Percentiles rank a stretch among this genome's conserved stretches.
These are phyloP conservation scores for Schrenkiella parvula DNA, from an alignment of 345 rosid genomes.

Conservation along the genomic window DNA sequence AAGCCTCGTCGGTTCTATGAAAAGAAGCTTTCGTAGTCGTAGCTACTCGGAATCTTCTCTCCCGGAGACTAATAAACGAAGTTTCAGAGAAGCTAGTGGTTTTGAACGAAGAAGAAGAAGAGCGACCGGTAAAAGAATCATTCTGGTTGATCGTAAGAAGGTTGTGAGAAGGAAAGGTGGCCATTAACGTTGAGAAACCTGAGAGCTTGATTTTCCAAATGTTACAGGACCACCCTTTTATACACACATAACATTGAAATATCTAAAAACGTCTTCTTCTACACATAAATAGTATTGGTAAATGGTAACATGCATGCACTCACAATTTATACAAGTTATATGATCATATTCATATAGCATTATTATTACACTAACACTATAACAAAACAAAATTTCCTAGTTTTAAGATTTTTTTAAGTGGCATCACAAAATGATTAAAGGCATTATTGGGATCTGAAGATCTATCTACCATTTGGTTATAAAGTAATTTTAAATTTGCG, in stretches of 20 bases:
- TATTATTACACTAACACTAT: background rate
- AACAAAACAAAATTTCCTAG: no score
- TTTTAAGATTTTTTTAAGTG: background rate
- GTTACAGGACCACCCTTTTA: background rate
- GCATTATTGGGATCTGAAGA: background rate
- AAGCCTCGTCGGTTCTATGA: conserved; percentile 34
- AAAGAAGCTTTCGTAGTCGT: conserved; percentile 28
- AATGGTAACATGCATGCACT: background rate
- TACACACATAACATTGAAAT: background rate
- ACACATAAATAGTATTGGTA: background rate
- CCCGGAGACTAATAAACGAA: background rate
- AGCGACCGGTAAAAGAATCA: background rate
- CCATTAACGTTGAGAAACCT: conserved; percentile 40
- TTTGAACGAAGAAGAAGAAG: background rate
- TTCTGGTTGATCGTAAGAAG: conserved; percentile 18
- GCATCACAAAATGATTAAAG: background rate
- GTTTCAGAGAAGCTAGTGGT: conserved; percentile 10
- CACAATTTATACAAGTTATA: no score
- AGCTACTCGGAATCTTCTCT: background rate
- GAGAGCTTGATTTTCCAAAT: conserved; percentile 3
- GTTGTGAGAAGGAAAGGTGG: conserved; percentile 34
- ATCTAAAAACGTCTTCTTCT: conserved; percentile 1
- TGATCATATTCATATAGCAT: background rate
- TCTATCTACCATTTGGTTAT: background rate
- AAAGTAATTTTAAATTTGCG: background rate